Conservation (phyloP, 2,329 filamentous ascomycete species). For the Talaromyces sp. region DNA sequence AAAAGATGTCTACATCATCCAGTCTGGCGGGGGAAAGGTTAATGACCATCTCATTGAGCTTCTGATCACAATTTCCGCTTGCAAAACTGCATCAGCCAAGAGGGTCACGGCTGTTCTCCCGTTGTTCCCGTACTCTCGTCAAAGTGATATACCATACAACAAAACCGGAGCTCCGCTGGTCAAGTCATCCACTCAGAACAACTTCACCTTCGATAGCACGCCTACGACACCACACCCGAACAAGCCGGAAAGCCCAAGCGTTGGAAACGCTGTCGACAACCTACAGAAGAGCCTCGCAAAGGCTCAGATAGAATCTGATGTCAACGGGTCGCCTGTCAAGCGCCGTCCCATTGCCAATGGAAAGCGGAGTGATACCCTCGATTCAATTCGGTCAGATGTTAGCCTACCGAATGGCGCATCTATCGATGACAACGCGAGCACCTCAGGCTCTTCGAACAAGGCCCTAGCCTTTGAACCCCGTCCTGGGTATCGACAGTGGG, state of each 20-base stretch:
- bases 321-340: conserved; percentile 40
- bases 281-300: conserved; percentile 71
- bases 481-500: conserved; percentile 97
- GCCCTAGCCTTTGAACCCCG: conserved; percentile 66
- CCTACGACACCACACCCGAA: conserved; percentile 78
- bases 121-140: conserved; percentile 92
- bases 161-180: conserved; percentile 85
- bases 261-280: conserved; percentile 63
- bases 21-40: conserved; percentile 85
- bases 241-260: conserved; percentile 60
- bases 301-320: conserved; percentile 56
- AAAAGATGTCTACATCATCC: conserved; percentile 98
- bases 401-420: conserved; percentile 22
- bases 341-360: conserved; percentile 35
- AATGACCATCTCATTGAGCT: conserved; percentile 97
- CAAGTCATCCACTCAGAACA: conserved; percentile 52
- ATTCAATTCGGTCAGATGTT: conserved; percentile 31
- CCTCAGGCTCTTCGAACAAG: conserved; percentile 46
- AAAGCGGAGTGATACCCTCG: conserved; percentile 34
- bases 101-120: conserved; percentile 91
- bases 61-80: conserved; percentile 97
- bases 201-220: conserved; percentile 83
- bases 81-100: conserved; percentile 88
- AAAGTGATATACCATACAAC: conserved; percentile 95
- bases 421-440: conserved; percentile 56